Evolutionary conservation across 148 eudicot genomes (phyloP).

Genomic region (Agrostemma githago): DNA sequence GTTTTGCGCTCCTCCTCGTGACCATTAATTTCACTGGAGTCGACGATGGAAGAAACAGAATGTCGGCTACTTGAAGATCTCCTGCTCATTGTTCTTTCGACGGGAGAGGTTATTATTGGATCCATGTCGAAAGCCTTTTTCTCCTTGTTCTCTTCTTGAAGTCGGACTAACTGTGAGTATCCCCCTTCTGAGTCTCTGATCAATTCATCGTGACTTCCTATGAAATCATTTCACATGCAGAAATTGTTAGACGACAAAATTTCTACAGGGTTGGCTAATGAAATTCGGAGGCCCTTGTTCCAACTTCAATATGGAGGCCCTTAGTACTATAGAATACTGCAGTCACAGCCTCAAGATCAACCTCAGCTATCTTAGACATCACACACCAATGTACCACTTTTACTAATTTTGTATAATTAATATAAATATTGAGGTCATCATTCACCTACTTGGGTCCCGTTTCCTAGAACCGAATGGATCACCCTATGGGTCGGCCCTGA

Average conservation of each 20-base stretch:
- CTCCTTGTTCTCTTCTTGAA: slow-evolving; percentile 53
- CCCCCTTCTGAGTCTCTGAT: slow-evolving; percentile 64
- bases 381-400: no score
- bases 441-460: no score
- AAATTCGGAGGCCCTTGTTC: no score
- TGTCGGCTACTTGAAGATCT: slow-evolving; percentile 37
- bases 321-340: no score
- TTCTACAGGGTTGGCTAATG: no score
- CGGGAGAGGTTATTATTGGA: slow-evolving; percentile 1
- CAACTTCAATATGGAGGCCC: no score
- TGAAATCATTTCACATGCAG: neutral
- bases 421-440: no score
- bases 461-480: no score
- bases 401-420: no score
- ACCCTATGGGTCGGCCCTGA: no score
- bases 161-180: slow-evolving; percentile 61
- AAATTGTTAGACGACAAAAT: neutral
- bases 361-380: no score
- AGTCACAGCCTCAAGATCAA: no score
- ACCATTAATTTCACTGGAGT: slow-evolving; percentile 23
- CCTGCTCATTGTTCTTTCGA: slow-evolving; percentile 31
- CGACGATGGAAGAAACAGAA: slow-evolving; percentile 33
- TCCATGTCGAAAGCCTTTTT: slow-evolving; percentile 32
- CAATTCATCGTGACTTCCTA: slow-evolving; percentile 46
- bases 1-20: neutral